Evolutionary conservation across 1,139 yeast species (phyloP).

Genomic region (Schwanniomyces etchellsii): DNA sequence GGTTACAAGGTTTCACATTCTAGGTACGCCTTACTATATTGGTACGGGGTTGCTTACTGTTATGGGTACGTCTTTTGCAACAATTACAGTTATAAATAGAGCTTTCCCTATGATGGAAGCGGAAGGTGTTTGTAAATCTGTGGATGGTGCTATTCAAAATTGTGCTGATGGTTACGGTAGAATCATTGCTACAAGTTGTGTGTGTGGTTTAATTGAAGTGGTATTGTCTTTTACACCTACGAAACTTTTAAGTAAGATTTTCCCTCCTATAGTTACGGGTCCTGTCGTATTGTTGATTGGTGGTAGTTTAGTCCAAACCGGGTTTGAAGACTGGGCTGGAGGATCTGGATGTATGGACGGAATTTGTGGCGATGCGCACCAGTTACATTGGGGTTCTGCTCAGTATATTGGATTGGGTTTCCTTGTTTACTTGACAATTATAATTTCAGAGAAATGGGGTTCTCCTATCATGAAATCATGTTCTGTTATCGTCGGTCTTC

Average conservation of each 20-base stretch:
- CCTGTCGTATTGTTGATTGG: slow-evolving; percentile 88
- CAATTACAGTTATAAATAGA: slow-evolving; percentile 70
- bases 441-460: slow-evolving; percentile 78
- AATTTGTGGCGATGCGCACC: slow-evolving; percentile 28
- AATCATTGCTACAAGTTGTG: slow-evolving; percentile 70
- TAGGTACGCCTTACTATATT: slow-evolving; percentile 63
- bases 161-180: slow-evolving; percentile 91
- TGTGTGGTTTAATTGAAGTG: slow-evolving; percentile 72
- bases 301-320: slow-evolving; percentile 56
- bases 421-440: slow-evolving; percentile 66
- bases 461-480: slow-evolving; percentile 92
- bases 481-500: slow-evolving; percentile 78
- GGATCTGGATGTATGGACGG: slow-evolving; percentile 66
- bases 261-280: slow-evolving; percentile 90
- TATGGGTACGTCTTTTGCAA: slow-evolving; percentile 89
- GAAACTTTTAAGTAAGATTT: slow-evolving; percentile 56
- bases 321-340: slow-evolving; percentile 83
- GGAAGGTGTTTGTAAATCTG: slow-evolving; percentile 61
- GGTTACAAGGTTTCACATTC: slow-evolving; percentile 74
- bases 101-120: slow-evolving; percentile 78
- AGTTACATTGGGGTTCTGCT: slow-evolving; percentile 76
- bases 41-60: slow-evolving; percentile 89
- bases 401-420: slow-evolving; percentile 82
- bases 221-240: slow-evolving; percentile 73
- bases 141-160: slow-evolving; percentile 60